Evolutionary conservation across 148 eudicot genomes (phyloP).

Genomic region (Gaultheria prostrata): DNA sequence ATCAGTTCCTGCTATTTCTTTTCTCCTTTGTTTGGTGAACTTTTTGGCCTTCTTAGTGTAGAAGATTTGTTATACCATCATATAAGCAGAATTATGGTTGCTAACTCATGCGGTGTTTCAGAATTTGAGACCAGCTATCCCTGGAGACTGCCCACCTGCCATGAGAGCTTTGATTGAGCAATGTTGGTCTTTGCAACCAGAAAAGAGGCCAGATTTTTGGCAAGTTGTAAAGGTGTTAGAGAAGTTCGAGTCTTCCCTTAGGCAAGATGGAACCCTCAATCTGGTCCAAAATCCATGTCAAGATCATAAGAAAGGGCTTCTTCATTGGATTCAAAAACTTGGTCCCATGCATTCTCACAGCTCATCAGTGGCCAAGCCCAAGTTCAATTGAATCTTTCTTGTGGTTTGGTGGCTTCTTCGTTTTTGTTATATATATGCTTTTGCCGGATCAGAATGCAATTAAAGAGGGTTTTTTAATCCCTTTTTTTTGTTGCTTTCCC

Average conservation of each 20-base stretch:
- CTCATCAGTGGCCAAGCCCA: slow-evolving; percentile 44
- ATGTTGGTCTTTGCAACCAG: slow-evolving; percentile 82
- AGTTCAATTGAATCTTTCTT: slow-evolving; percentile 36
- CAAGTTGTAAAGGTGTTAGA: slow-evolving; percentile 82
- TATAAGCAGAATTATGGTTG: slow-evolving; percentile 17
- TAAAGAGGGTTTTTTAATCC: slow-evolving; percentile 23
- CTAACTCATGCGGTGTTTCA: slow-evolving; percentile 33
- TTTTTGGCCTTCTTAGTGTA: slow-evolving; percentile 12
- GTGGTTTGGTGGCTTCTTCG: slow-evolving; percentile 18
- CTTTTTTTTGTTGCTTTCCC: slow-evolving; percentile 17
- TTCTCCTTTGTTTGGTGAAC: not conserved
- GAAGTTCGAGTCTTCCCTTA: slow-evolving; percentile 60
- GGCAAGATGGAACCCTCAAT: slow-evolving; percentile 57
- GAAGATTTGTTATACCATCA: not conserved
- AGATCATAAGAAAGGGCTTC: slow-evolving; percentile 69
- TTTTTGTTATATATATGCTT: not conserved
- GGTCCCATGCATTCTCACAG: slow-evolving; percentile 37
- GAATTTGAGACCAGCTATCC: slow-evolving; percentile 76
- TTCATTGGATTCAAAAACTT: slow-evolving; percentile 77
- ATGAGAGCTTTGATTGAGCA: slow-evolving; percentile 79
- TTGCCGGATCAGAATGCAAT: slow-evolving; percentile 28
- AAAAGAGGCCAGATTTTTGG: slow-evolving; percentile 91
- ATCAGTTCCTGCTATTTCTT: not conserved
- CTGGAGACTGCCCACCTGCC: slow-evolving; percentile 63
- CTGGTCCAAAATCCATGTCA: slow-evolving; percentile 48